phyloP scores from a whole-genome alignment of 148 eudicot species.

The Persicaria tinctoria region DNA sequence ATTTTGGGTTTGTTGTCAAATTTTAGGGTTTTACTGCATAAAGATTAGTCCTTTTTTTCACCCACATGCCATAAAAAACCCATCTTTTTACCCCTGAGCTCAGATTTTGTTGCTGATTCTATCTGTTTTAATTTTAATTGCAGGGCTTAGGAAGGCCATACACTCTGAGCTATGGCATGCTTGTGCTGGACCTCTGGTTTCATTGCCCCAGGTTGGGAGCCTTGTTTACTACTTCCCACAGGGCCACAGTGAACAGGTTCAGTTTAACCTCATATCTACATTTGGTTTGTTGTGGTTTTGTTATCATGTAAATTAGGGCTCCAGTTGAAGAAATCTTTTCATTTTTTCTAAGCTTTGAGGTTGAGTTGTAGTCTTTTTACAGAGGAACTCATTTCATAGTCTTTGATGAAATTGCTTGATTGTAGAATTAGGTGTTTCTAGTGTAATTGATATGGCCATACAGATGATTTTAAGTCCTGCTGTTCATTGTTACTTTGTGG shows the following conservation, averaged over 20 bases:
- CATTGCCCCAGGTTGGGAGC: constrained; percentile 93
- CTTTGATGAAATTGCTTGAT: background rate
- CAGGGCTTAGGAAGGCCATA: constrained; percentile 40
- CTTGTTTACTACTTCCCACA: constrained; percentile 95
- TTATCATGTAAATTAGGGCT: background rate
- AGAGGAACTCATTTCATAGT: background rate
- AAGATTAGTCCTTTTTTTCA: background rate
- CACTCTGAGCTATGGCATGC: constrained; percentile 97
- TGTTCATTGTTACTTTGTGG: background rate
- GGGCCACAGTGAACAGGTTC: constrained; percentile 98
- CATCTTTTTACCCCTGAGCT: background rate
- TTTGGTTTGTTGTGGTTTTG: constrained; percentile 1
- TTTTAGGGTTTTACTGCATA: background rate
- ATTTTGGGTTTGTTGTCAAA: background rate
- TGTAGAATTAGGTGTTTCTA: background rate
- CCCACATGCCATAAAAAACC: background rate
- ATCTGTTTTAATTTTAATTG: background rate
- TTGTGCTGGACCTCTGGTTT: constrained; percentile 92
- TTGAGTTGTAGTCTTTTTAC: background rate
- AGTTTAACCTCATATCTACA: background rate
- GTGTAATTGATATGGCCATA: background rate
- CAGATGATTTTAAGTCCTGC: background rate
- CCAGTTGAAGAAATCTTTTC: background rate
- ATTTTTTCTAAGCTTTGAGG: background rate
- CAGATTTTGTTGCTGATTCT: background rate